phyloP scores from a whole-genome alignment of 2,329 filamentous ascomycete species.

The Endothia cerciana region DNA sequence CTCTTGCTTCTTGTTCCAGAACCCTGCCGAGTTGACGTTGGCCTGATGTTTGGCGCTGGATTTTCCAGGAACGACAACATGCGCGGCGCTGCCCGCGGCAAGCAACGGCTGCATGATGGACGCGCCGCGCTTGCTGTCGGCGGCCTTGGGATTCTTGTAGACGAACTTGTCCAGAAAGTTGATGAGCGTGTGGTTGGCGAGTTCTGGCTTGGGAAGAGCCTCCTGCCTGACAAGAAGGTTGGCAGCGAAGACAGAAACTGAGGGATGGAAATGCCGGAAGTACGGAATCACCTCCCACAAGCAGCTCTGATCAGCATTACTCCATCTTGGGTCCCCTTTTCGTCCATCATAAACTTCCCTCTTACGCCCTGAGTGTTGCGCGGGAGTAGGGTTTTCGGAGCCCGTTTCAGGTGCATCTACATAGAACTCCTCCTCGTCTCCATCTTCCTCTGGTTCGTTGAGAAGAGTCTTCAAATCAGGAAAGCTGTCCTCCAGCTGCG shows the following conservation, averaged over 20 bases:
- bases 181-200: slow-evolving; percentile 87
- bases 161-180: slow-evolving; percentile 98
- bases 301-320: slow-evolving; percentile 90
- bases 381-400: slow-evolving; percentile 42
- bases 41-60: slow-evolving; percentile 41
- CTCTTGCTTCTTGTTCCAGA: slow-evolving; percentile 89
- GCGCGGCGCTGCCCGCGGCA: slow-evolving; percentile 55
- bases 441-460: slow-evolving; percentile 77
- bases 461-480: slow-evolving; percentile 79
- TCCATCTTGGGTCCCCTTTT: slow-evolving; percentile 89
- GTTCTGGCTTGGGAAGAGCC: slow-evolving; percentile 85
- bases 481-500: slow-evolving; percentile 79
- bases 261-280: slow-evolving; percentile 86
- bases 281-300: slow-evolving; percentile 88
- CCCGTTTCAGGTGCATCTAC: slow-evolving; percentile 59
- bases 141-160: slow-evolving; percentile 89
- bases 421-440: slow-evolving; percentile 70
- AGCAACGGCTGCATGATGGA: slow-evolving; percentile 96
- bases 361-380: slow-evolving; percentile 32
- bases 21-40: slow-evolving; percentile 79
- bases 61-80: slow-evolving; percentile 60
- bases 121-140: slow-evolving; percentile 68
- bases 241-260: slow-evolving; percentile 81
- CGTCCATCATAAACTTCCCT: slow-evolving; percentile 73
- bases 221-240: slow-evolving; percentile 70